Evolutionary conservation across 2,329 filamentous ascomycete genomes (phyloP).

Genomic region (Domatiomyces globalis): DNA sequence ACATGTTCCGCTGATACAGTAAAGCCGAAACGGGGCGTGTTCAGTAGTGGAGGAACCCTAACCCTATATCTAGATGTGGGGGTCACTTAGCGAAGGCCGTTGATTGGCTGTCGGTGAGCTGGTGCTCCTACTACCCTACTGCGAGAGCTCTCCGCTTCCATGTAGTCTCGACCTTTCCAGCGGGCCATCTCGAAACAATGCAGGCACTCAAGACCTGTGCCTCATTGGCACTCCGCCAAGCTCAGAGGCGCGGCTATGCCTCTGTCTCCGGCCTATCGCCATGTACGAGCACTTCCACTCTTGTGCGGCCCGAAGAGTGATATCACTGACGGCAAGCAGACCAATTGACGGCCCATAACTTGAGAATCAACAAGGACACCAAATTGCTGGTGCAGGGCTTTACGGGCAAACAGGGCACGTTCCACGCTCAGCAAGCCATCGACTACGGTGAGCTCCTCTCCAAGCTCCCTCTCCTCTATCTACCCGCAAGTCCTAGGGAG

Average conservation of each 20-base stretch:
- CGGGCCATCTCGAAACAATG: slow-evolving; percentile 39
- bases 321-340: not conserved
- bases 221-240: slow-evolving; percentile 53
- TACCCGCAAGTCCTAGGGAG: not conserved
- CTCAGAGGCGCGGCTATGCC: slow-evolving; percentile 60
- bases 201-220: slow-evolving; percentile 67
- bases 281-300: slow-evolving; percentile 40
- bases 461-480: slow-evolving; percentile 17
- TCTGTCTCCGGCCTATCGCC: slow-evolving; percentile 44
- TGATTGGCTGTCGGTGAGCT: not conserved
- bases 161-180: not conserved
- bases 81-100: not conserved
- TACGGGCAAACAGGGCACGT: slow-evolving; percentile 50
- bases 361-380: slow-evolving; percentile 83
- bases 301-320: not conserved
- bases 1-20: too few species aligned
- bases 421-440: slow-evolving; percentile 95
- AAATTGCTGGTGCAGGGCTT: slow-evolving; percentile 96
- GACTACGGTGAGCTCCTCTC: slow-evolving; percentile 62
- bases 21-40: too few species aligned
- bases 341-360: slow-evolving; percentile 56
- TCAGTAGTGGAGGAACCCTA: not conserved
- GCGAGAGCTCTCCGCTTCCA: not conserved
- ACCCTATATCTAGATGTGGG: too few species aligned
- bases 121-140: not conserved